These are phyloP conservation scores for Aureobasidium lini DNA, from an alignment of 2,329 filamentous ascomycete species.

Conservation along the genomic window DNA sequence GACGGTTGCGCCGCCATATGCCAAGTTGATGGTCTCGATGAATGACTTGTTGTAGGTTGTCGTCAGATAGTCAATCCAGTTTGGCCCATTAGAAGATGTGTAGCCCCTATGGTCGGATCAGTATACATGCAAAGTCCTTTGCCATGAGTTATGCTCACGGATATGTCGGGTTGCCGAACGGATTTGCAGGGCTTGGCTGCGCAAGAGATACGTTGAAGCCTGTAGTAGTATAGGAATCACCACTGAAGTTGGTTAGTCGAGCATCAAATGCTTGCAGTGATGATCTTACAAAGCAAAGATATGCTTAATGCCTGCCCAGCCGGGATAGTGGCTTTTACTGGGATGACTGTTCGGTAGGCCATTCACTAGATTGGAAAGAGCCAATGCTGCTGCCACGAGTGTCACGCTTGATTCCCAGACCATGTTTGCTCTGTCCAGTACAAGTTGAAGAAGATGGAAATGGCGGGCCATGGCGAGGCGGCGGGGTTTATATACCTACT, in stretches of 20 bases:
- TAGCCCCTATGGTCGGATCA: constrained; percentile 15
- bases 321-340: constrained; percentile 17
- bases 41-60: constrained; percentile 37
- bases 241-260: constrained; percentile 28
- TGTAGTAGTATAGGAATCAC: constrained; percentile 54
- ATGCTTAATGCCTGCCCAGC: constrained; percentile 20
- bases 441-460: not conserved
- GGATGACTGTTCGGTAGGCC: not conserved
- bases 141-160: constrained; percentile 23
- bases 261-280: not conserved
- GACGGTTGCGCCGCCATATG: constrained; percentile 40
- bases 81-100: constrained; percentile 37
- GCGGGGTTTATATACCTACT: not conserved
- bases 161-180: constrained; percentile 55
- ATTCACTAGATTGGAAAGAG: not conserved
- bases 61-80: constrained; percentile 49
- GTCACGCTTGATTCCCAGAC: not conserved
- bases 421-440: not conserved
- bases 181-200: constrained; percentile 47
- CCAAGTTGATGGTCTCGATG: constrained; percentile 46
- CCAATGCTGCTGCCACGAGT: not conserved
- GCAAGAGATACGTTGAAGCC: constrained; percentile 48
- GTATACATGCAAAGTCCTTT: not conserved
- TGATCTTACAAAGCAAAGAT: constrained; percentile 22
- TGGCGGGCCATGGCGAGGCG: not conserved